These are phyloP conservation scores for Bruguiera gymnorhiza DNA, from an alignment of 345 rosid species.

Conservation along the genomic window DNA sequence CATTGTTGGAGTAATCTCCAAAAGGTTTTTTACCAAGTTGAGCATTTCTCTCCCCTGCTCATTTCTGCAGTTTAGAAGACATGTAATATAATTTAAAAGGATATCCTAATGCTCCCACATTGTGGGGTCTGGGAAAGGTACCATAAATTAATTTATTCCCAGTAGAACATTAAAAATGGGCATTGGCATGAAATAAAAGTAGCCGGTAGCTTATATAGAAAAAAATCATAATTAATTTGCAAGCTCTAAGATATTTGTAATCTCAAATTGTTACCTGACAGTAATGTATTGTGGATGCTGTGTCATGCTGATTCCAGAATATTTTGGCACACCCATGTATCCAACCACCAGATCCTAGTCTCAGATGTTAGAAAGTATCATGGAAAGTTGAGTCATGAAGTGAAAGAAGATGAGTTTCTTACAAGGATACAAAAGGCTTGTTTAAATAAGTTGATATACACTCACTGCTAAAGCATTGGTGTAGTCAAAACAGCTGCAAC, in stretches of 20 bases:
- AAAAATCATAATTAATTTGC: not conserved
- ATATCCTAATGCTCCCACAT: too few species aligned
- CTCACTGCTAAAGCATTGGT: conserved; percentile 97
- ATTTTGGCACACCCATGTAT: conserved; percentile 97
- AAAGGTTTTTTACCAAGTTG: conserved; percentile 64
- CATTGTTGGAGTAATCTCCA: conserved; percentile 77
- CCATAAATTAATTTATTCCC: not conserved
- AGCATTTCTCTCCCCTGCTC: conserved; percentile 91
- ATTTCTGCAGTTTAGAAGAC: conserved; percentile 48
- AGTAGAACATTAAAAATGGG: not conserved
- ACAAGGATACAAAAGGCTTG: not conserved
- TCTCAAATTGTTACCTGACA: conserved; percentile 50
- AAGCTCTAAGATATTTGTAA: conserved; percentile 1
- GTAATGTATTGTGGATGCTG: conserved; percentile 94
- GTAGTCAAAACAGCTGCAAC: conserved; percentile 91
- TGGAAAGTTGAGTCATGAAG: not conserved
- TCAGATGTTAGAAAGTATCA: conserved; percentile 15
- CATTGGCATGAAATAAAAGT: not conserved
- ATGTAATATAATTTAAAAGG: too few species aligned
- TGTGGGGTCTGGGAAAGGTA: not conserved
- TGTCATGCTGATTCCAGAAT: conserved; percentile 80
- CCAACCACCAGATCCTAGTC: conserved; percentile 90
- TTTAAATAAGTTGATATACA: conserved; percentile 11
- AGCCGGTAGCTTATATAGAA: not conserved
- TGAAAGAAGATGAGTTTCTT: too few species aligned